Percentiles rank a stretch among this genome's conserved stretches.
These are phyloP conservation scores for Quercus tomentella DNA, from an alignment of 331 rosid genomes.

Conservation along the genomic window DNA sequence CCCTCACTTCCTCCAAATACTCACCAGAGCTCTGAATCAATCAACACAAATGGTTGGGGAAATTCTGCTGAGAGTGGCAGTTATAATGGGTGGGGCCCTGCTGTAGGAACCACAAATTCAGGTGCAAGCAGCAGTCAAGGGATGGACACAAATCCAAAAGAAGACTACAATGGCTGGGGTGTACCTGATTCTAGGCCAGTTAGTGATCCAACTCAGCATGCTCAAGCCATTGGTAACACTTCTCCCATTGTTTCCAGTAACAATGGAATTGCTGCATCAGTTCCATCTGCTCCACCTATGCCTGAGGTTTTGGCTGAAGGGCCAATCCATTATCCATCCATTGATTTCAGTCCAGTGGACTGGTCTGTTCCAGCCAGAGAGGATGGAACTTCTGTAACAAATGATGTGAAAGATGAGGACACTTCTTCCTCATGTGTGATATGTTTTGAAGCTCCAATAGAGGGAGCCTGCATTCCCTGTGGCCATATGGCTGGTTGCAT, in stretches of 20 bases:
- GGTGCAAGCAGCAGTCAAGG: constrained; percentile 7
- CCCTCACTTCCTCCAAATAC: neutral
- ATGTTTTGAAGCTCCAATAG: constrained; percentile 20
- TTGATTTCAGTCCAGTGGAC: constrained; percentile 7
- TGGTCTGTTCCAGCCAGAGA: neutral
- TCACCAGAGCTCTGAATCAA: constrained; percentile 7
- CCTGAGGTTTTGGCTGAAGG: constrained; percentile 5
- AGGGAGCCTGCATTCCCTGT: constrained; percentile 18
- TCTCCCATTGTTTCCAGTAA: neutral
- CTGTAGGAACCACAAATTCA: neutral
- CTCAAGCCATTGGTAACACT: neutral
- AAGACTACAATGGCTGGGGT: constrained; percentile 5
- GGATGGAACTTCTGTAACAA: neutral
- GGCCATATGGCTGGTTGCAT: constrained; percentile 27
- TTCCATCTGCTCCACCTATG: constrained; percentile 27
- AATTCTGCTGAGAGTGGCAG: constrained; percentile 10
- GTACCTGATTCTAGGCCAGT: neutral
- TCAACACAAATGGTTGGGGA: constrained; percentile 20
- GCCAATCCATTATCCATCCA: constrained; percentile 12
- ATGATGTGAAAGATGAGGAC: constrained; percentile 2
- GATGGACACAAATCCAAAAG: constrained; percentile 12
- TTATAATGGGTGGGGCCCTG: constrained; percentile 6
- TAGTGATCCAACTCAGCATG: neutral
- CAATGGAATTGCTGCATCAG: neutral
- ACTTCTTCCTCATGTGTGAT: constrained; percentile 17